Percentiles rank a stretch among this genome's conserved stretches.
phyloP scores from a whole-genome alignment of 495 filamentous ascomycete species.

The Neurospora tetrasperma region DNA sequence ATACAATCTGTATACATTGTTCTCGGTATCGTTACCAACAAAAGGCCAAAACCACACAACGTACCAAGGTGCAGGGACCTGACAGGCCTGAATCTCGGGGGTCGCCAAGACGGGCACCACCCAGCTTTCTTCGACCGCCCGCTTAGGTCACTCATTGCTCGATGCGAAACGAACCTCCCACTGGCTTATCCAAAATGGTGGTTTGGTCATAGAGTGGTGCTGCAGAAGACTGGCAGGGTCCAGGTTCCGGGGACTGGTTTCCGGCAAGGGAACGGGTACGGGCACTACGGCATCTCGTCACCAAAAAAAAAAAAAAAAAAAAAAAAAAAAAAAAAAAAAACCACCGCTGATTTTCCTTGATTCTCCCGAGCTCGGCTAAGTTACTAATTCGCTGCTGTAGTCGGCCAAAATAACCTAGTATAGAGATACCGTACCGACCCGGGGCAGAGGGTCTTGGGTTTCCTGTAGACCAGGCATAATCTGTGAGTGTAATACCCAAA shows the following conservation, averaged over 20 bases:
- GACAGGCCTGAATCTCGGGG: not conserved
- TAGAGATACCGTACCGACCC: not conserved
- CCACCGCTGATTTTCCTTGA: not conserved
- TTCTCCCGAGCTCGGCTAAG: slow-evolving; percentile 1
- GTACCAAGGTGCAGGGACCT: not conserved
- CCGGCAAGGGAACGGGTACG: not conserved
- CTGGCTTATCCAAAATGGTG: not conserved
- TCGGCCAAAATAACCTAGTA: not conserved
- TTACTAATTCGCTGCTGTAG: not conserved
- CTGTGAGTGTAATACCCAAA: too few relatives aligned
- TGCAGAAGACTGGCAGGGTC: not conserved
- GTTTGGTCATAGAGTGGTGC: not conserved
- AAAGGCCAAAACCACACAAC: not conserved
- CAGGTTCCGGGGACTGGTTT: slow-evolving; percentile 3
- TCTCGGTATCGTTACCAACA: not conserved
- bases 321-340: not conserved
- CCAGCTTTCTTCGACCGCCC: not conserved
- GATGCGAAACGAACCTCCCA: not conserved
- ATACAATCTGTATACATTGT: not conserved
- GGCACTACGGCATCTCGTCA: not conserved
- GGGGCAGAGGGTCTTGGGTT: not conserved
- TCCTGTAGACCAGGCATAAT: too few relatives aligned
- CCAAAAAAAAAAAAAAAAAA: not conserved
- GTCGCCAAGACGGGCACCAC: not conserved
- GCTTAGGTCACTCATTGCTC: not conserved